A percentile compares a stretch with the other conserved stretches of the same genome.
Evolutionary conservation across 768 basidiomycete species (phyloP).

Genomic region (Boletus reticulatus): DNA sequence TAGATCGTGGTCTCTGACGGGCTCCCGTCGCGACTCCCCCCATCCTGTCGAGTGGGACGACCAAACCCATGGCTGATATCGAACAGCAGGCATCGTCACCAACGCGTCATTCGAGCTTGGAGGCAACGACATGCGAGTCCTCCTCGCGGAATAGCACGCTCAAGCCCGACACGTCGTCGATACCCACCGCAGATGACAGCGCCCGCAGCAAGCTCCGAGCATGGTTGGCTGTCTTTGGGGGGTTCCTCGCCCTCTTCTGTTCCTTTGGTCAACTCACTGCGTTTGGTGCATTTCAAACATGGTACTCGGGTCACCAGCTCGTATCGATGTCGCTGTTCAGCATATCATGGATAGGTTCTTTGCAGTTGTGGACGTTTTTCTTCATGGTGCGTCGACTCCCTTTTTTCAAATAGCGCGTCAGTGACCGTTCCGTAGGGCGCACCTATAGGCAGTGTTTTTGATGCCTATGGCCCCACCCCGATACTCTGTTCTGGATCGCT

Average conservation of each 20-base stretch:
- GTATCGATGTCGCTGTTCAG: slow-evolving; percentile 45
- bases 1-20: slow-evolving; percentile 16
- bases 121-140: slow-evolving; percentile 13
- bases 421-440: slow-evolving; percentile 46
- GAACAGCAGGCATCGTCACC: slow-evolving; percentile 28
- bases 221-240: slow-evolving; percentile 58
- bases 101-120: slow-evolving; percentile 20
- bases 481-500: slow-evolving; percentile 53
- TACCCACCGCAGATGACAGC: slow-evolving; percentile 9
- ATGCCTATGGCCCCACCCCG: slow-evolving; percentile 54
- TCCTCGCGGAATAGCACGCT: slow-evolving; percentile 26
- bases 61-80: slow-evolving; percentile 26
- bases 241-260: slow-evolving; percentile 63
- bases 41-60: slow-evolving; percentile 3
- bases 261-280: slow-evolving; percentile 72
- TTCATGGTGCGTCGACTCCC: slow-evolving; percentile 48
- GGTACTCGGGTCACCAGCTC: slow-evolving; percentile 64
- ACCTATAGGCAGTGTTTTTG: slow-evolving; percentile 58
- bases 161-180: slow-evolving; percentile 16
- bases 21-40: slow-evolving; percentile 7
- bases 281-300: slow-evolving; percentile 71
- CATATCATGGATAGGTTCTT: slow-evolving; percentile 70
- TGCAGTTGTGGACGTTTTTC: slow-evolving; percentile 70
- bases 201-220: slow-evolving; percentile 19
- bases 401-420: neutral